Base-by-base conservation (phyloP, 2,329 filamentous ascomycete genomes). In the Aspergillus pseudoglaucus region DNA sequence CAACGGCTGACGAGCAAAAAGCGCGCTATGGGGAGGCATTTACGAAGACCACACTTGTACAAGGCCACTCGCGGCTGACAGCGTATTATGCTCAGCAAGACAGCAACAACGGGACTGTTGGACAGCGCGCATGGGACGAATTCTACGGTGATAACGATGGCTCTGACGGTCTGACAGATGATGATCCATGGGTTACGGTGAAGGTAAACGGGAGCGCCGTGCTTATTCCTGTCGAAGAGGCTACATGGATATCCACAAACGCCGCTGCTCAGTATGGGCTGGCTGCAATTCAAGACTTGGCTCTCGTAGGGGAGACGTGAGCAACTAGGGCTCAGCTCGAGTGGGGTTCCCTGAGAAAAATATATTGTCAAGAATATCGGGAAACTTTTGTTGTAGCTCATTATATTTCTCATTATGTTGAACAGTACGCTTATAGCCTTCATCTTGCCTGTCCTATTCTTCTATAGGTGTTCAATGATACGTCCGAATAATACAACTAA, bases 1-100 rank as follows among this genome's bases (percentile, higher is more conserved):
- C 77, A 0, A 56, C 69, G 0, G 60, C 63, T 0, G 71, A 64
- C 0, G 77, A 81, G 62, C 80, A 83, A 59, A 61, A 56, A 2
- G 69, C 72, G 1, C 71, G 78, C 0, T 83, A 82, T 52, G 80
- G 80, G 6, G 58, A 59, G 1, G 62, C 63, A 42, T 82, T 78
- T 48, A 65, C 74, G n/a, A 70, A 52, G 3, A 50, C 75, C 4
- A 77, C 63, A 42, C 62, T 83, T 43, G 66, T 68, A 42, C 80
- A 83, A 56, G 79, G 75, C 0, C 81, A 83, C 57, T 81, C 80
- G 1, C 73, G 80, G 2, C 66, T 83, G 6, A 76, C 80, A 1
- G 80, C 79, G 0, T 82, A 78, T 53, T 75, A 71, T 2, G 76
- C 78, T 0, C 58, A 62, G 18, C 64, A 69, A 9, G 35, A 40